Evolutionary conservation across 1,284 basidiomycete species (phyloP), one percentile per base, ranked within the genome.

Genomic region (Marasmius fiardii): DNA sequence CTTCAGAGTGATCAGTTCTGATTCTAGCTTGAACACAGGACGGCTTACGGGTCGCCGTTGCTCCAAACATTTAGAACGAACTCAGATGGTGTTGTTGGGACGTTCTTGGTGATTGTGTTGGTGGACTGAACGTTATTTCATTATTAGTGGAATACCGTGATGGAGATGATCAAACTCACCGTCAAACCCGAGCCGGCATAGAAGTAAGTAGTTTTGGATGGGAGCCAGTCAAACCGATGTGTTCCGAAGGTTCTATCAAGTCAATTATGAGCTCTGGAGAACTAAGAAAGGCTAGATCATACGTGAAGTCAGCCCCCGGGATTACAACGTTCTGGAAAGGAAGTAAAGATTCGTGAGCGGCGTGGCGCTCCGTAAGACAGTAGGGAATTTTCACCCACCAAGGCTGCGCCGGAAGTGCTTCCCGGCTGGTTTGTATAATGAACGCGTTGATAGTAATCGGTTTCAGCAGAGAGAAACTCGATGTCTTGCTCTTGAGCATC

Each of bases 401-500:
- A 57, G 34, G 35, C 60, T 52, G 59, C 54, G 33, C 52, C 39
- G 1, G 51, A 43, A 3, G 56, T 26, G 6, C 52, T 48, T 12
- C 61, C 59, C 2, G 61, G 61, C 21, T 62, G 61, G 24, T 62
- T 57, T 1, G 61, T 62, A 43, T 62, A 62, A n/a, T 60, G 41
- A 4, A 62, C 28, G 8, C 51, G 59, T 37, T 62, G 58, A 20
- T 58, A 59, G 26, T 58, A 58, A 35, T 60, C 51, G 1, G 50
- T 2, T 51, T 60, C 59, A 10, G 59, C 57, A 10, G 59, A 60
- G 14, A 62, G 45, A 31, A 62, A 62, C 51, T 62, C 61, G 20
- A 62, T 62, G 28, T 62, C 61, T 39, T 62, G 61, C 43, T 62
- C 61, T 53, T 62, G 59, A 7, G 54, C 56, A 16, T 59, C 57